Base-by-base conservation (phyloP, 805 yeast species). In the Candida silvatica region DNA sequence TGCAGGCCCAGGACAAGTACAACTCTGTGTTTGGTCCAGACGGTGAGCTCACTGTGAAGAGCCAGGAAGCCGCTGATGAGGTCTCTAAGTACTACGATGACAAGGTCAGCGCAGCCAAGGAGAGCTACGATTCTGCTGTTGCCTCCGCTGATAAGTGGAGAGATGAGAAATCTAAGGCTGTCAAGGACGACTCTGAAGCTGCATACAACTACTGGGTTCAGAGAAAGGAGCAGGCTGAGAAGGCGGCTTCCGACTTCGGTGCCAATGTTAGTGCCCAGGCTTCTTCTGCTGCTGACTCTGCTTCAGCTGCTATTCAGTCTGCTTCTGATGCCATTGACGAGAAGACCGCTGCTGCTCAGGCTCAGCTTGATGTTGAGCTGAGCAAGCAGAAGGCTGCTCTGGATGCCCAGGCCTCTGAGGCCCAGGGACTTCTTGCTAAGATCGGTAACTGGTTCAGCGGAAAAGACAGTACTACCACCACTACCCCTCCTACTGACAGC, bases 1-100 rank as follows among this genome's bases (percentile, higher is more conserved):
- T 53, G 23, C 58, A 64, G 38, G 65, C 74, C 2, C 49, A 52
- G 12, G 74, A 69, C 17, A 66, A 66, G 41, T 50, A 57, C 17
- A 56, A 56, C 15, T 55, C 49, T 7, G 25, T 46, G 17, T 40
- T 41, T 35, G 51, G 48, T 18, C 41, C 39, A 28, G 36, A 39
- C 6, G 56, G 54, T 2, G 34, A 38, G 7, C 37, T 51, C 5
- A 43, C 40, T 6, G 37, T 43, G 17, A 37, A 43, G 16, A 41
- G 51, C 0, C 32, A 43, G 29, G 55, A 50, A 23, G 41, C 47
- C 2, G 49, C 54, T 17, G 44, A 47, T 34, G 37, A 39, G 12
- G 44, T 45, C 18, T 24, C 37, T 17, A 40, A 49, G 19, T 50
- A 48, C 32, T 52, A 51, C 34, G 41, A 51, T 17, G 42, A 46